Base-by-base conservation (phyloP, 345 rosid genomes). In the Pistacia atlantica region DNA sequence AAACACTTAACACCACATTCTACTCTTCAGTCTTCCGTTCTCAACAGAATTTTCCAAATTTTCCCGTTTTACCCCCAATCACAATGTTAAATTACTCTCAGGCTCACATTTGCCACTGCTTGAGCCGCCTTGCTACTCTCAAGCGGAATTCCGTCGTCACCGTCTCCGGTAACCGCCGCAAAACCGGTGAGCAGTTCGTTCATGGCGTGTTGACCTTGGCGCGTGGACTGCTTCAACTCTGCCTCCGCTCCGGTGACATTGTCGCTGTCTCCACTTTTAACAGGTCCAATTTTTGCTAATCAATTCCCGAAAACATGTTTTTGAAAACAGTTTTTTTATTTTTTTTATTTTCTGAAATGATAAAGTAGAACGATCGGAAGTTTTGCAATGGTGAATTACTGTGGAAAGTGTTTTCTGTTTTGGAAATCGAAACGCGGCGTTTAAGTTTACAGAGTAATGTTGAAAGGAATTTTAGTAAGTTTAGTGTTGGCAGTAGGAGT, bases 31-130 rank as follows among this genome's bases (percentile, higher is more conserved):
- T 54, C n/a, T 51, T 51, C 55, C 12, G 9, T 10, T 46, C 7
- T 51, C 3, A 54, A 13, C n/a, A 3, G 0, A 54, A 54, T 13
- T 54, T 13, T 16, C 17, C 1, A 54, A 54, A 49, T 2, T 14
- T 54, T 14, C 57, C 57, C 4, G 3, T 0, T 13, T 54, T 54
- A 54, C 4, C 38, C 14, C 28, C 42, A 5, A 11, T 28, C 12
- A 42, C 17, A 65, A 65, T 65, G 94, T 79, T 83, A 65, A 25
- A 56, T 72, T 86, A 77, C 90, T 89, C 91, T 13, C 86, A 83
- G 65, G 82, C 91, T 7, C 97, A 92, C 61, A 80, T 92, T 7
- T 89, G 97, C 82, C 93, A 90, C 73, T 94, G 97, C 86, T 85
- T 92, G 63, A 84, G 83, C 13, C 85, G 87, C 67, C 75, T 90